Evolutionary conservation across 2,329 filamentous ascomycete species (phyloP).

Genomic region (Monilinia laxa): DNA sequence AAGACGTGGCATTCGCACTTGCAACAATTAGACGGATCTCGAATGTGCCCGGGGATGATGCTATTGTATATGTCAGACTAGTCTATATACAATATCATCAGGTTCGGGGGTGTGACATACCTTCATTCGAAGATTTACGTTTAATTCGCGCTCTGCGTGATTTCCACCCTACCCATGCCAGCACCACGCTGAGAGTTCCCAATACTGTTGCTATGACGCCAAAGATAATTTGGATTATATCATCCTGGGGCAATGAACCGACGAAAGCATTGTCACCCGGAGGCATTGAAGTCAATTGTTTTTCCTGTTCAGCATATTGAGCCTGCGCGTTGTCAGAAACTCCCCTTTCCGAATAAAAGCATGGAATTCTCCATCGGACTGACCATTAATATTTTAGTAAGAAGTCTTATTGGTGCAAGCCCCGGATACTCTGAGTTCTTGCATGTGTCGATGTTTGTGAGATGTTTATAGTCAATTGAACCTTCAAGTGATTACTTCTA

Average conservation of each 20-base stretch:
- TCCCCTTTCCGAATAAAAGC: not conserved
- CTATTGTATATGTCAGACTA: not conserved
- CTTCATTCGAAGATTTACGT: not conserved
- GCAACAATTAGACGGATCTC: not conserved
- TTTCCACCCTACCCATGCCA: constrained; percentile 1
- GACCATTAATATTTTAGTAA: not conserved
- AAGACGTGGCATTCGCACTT: not conserved
- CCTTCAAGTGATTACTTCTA: not conserved
- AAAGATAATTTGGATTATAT: constrained; percentile 4
- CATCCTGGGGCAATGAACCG: not conserved
- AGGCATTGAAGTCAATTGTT: constrained; percentile 6
- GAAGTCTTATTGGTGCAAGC: not conserved
- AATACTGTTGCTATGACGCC: not conserved
- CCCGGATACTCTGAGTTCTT: not conserved
- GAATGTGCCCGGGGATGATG: not conserved
- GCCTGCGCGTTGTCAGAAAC: not conserved
- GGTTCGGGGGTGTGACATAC: not conserved
- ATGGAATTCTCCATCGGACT: not conserved
- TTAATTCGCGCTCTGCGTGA: not conserved
- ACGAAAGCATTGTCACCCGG: not conserved
- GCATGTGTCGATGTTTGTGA: not conserved
- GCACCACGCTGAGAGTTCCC: not conserved
- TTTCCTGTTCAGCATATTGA: not conserved
- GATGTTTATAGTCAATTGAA: not conserved
- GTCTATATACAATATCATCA: not conserved